These are phyloP conservation scores for Passalora sequoiae DNA, from an alignment of 2,329 filamentous ascomycete genomes.

Conservation along the genomic window DNA sequence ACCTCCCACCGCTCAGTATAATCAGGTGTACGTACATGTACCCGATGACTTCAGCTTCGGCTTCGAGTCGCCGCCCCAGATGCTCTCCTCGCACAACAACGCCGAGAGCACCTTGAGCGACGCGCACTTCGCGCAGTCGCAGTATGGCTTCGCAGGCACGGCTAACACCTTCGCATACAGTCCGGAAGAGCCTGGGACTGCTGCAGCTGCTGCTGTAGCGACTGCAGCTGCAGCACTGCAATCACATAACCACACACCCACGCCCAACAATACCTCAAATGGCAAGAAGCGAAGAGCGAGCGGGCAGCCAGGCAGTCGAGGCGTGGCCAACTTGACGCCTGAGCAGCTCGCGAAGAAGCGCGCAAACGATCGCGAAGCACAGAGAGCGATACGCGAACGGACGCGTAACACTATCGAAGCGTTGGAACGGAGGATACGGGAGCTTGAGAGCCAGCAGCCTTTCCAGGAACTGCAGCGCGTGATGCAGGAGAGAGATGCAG, in stretches of 20 bases:
- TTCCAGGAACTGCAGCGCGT: slow-evolving; percentile 77
- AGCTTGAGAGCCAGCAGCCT: slow-evolving; percentile 73
- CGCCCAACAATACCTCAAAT: slow-evolving; percentile 15
- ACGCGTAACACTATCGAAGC: slow-evolving; percentile 74
- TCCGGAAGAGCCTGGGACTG: not conserved
- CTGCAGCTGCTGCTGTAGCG: slow-evolving; percentile 42
- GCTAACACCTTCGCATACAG: not conserved
- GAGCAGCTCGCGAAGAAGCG: slow-evolving; percentile 86
- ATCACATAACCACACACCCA: slow-evolving; percentile 16
- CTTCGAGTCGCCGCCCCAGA: too few species aligned
- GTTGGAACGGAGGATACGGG: slow-evolving; percentile 66
- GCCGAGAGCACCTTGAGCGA: too few species aligned
- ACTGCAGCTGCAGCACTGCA: slow-evolving; percentile 29
- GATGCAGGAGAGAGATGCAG: slow-evolving; percentile 61
- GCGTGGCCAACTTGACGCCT: slow-evolving; percentile 80
- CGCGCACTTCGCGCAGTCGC: too few species aligned
- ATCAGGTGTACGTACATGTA: too few species aligned
- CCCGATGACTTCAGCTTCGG: too few species aligned
- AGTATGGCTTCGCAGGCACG: too few species aligned
- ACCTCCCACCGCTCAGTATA: not conserved
- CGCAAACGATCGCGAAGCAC: slow-evolving; percentile 84
- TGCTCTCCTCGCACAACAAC: too few species aligned
- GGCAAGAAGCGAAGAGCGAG: slow-evolving; percentile 33
- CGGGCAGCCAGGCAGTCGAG: slow-evolving; percentile 49
- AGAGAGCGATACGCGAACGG: slow-evolving; percentile 76